Evolutionary conservation across 768 basidiomycete genomes (phyloP).

Genomic region (Xerocomellus dryophilus): DNA sequence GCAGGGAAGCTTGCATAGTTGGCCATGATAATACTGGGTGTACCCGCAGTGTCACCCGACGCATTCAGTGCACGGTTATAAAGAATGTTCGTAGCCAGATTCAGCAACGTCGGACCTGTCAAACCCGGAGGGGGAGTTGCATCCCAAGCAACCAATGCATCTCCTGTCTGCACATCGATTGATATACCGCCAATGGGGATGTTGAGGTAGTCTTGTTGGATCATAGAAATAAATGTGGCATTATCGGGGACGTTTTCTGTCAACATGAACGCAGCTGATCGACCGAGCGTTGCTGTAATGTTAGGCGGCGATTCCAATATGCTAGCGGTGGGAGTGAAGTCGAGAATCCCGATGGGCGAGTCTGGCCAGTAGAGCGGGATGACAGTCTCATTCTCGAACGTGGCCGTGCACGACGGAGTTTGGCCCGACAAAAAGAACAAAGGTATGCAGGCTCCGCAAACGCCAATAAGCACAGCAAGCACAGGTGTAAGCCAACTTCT

Average conservation of each 20-base stretch:
- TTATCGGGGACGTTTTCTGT: slow-evolving; percentile 51
- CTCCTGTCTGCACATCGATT: slow-evolving; percentile 46
- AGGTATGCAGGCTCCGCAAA: slow-evolving; percentile 66
- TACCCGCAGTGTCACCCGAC: slow-evolving; percentile 36
- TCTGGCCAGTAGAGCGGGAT: slow-evolving; percentile 55
- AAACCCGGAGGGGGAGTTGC: slow-evolving; percentile 55
- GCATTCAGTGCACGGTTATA: slow-evolving; percentile 60
- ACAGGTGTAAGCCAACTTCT: slow-evolving; percentile 68
- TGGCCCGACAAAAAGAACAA: slow-evolving; percentile 58
- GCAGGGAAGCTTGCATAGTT: slow-evolving; percentile 58
- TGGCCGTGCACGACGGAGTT: slow-evolving; percentile 47
- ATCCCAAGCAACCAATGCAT: slow-evolving; percentile 69
- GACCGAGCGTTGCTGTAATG: slow-evolving; percentile 46
- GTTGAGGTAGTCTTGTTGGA: slow-evolving; percentile 50
- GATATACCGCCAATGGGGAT: slow-evolving; percentile 70
- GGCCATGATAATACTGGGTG: slow-evolving; percentile 54
- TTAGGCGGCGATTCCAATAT: slow-evolving; percentile 55
- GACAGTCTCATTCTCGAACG: slow-evolving; percentile 35
- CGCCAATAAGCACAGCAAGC: slow-evolving; percentile 50
- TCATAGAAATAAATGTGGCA: slow-evolving; percentile 52
- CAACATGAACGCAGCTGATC: slow-evolving; percentile 33
- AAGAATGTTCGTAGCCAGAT: slow-evolving; percentile 63
- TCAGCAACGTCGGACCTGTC: slow-evolving; percentile 59
- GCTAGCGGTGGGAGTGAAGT: slow-evolving; percentile 31
- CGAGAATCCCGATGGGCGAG: slow-evolving; percentile 40